Conservation (phyloP, 768 basidiomycete species). For the Tulasnella sp. region DNA sequence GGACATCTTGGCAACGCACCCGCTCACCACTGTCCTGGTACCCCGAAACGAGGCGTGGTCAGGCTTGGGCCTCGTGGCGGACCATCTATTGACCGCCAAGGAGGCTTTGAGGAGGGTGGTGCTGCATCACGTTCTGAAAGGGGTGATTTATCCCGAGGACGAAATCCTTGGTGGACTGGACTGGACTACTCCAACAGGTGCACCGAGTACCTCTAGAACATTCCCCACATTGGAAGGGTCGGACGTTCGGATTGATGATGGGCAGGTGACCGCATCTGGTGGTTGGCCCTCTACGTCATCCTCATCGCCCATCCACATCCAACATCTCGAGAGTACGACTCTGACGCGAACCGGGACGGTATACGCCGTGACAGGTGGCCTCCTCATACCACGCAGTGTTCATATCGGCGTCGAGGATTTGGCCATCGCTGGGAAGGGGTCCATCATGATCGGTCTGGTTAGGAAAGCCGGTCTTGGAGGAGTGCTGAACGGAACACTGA, state of each 20-base stretch:
- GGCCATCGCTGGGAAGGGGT: conserved; percentile 76
- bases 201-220: conserved; percentile 49
- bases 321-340: conserved; percentile 33
- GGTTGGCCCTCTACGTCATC: conserved; percentile 3
- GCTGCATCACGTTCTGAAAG: conserved; percentile 73
- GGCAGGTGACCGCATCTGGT: conserved; percentile 37
- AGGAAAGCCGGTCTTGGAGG: conserved; percentile 80
- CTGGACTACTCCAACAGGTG: not conserved
- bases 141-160: conserved; percentile 58
- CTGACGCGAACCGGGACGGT: conserved; percentile 86
- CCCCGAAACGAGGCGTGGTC: conserved; percentile 87
- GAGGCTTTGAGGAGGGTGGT: conserved; percentile 74
- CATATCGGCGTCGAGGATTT: conserved; percentile 84
- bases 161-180: conserved; percentile 13
- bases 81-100: conserved; percentile 74
- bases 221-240: conserved; percentile 80
- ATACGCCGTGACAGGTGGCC: conserved; percentile 67
- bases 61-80: conserved; percentile 78
- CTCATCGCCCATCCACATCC: conserved; percentile 17
- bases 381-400: conserved; percentile 80
- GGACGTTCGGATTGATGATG: conserved; percentile 64
- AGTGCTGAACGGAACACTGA: conserved; percentile 68
- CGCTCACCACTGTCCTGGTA: conserved; percentile 71
- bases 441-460: conserved; percentile 78
- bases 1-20: conserved; percentile 49